A percentile compares a stretch with the other conserved stretches of the same genome.
Evolutionary conservation across 2,329 filamentous ascomycete species (phyloP).

Genomic region (Xylariaceae sp.): DNA sequence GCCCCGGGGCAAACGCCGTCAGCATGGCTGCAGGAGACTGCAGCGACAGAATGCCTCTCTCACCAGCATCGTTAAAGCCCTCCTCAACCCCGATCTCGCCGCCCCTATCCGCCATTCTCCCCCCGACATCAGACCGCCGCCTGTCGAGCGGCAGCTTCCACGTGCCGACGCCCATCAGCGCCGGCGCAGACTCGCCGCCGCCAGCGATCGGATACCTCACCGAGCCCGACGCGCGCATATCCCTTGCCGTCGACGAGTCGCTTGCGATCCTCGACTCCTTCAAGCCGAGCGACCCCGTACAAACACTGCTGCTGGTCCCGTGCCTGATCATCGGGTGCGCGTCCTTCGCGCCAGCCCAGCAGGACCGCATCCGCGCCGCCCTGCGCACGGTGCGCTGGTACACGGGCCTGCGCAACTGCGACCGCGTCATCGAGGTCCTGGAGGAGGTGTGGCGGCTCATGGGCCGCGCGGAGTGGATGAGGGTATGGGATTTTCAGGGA

Average conservation of each 20-base stretch:
- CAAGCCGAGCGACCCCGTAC: slow-evolving; percentile 53
- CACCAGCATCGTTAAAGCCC: slow-evolving; percentile 14
- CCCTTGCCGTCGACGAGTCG: slow-evolving; percentile 53
- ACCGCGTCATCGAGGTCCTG: slow-evolving; percentile 50
- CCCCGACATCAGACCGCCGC: slow-evolving; percentile 14
- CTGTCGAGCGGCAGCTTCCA: slow-evolving; percentile 12
- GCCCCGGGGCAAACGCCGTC: background rate
- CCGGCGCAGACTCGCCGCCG: slow-evolving; percentile 41
- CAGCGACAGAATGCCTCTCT: slow-evolving; percentile 13
- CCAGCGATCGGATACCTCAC: slow-evolving; percentile 44
- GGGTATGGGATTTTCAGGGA: slow-evolving; percentile 62
- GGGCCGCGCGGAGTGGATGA: slow-evolving; percentile 53
- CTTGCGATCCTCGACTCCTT: slow-evolving; percentile 53
- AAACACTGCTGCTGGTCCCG: slow-evolving; percentile 57
- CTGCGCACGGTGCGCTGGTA: slow-evolving; percentile 52
- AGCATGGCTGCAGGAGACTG: background rate
- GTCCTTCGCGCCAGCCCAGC: slow-evolving; percentile 50
- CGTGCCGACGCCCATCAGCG: slow-evolving; percentile 10
- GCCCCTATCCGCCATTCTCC: background rate
- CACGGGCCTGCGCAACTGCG: slow-evolving; percentile 56
- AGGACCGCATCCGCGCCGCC: slow-evolving; percentile 48
- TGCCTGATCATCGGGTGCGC: slow-evolving; percentile 59
- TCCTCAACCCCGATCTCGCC: slow-evolving; percentile 16
- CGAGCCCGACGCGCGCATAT: slow-evolving; percentile 50
- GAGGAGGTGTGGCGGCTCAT: slow-evolving; percentile 58